A percentile compares a stretch with the other conserved stretches of the same genome.
phyloP scores from a whole-genome alignment of 208 protist genomes.

The Angomonas ambiguus region DNA sequence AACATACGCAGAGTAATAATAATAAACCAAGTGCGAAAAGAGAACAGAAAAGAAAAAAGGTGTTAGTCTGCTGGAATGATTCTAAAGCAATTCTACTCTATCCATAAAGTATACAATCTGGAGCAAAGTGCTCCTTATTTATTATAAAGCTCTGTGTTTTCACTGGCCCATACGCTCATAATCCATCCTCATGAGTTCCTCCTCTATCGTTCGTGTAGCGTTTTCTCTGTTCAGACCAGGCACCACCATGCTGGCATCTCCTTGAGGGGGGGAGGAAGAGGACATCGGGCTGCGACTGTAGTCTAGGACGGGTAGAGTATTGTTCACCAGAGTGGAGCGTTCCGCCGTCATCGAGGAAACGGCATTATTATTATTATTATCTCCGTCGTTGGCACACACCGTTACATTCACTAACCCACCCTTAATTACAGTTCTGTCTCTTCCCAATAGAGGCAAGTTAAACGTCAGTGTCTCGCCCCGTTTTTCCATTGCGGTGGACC shows the following conservation, averaged over 20 bases:
- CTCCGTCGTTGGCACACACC: constrained; percentile 28
- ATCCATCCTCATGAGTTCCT: constrained; percentile 63
- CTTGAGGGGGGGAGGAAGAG: not conserved
- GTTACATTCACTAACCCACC: constrained; percentile 55
- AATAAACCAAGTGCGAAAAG: not conserved
- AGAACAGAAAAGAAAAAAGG: not conserved
- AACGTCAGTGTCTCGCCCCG: constrained; percentile 28
- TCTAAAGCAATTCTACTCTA: not conserved
- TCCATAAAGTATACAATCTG: not conserved
- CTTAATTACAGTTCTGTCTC: constrained; percentile 26
- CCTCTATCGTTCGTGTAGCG: constrained; percentile 36
- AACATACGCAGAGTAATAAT: not conserved
- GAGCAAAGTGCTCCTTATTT: not conserved
- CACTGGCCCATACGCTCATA: constrained; percentile 8
- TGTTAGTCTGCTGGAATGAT: not conserved
- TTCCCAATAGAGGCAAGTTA: constrained; percentile 50
- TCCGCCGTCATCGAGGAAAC: not conserved
- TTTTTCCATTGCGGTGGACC: constrained; percentile 37
- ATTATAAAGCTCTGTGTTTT: not conserved
- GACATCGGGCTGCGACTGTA: not conserved
- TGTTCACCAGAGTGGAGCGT: not conserved
- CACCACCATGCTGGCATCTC: not conserved
- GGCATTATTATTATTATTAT: too few relatives aligned
- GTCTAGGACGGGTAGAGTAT: constrained; percentile 3
- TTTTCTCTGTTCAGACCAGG: not conserved